A percentile compares a stretch with the other conserved stretches of the same genome.
Evolutionary conservation across 305 asterid species (phyloP).

Genomic region (Petunia hybrid): DNA sequence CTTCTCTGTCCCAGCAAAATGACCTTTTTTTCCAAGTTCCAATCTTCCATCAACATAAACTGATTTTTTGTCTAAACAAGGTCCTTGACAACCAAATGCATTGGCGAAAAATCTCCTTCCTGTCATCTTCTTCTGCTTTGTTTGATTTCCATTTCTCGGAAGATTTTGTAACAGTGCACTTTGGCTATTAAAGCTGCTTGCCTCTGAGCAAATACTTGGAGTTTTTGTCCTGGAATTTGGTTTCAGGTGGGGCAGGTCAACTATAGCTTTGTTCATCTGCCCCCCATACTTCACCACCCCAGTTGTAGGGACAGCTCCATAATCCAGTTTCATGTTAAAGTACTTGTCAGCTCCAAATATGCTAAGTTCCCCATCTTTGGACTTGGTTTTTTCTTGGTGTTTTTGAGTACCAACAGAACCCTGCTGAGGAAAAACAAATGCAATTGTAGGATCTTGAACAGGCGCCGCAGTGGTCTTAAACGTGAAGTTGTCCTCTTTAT

Average conservation of each 20-base stretch:
- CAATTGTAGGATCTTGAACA: conserved; percentile 49
- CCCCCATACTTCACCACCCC: conserved; percentile 26
- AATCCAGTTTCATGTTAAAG: conserved; percentile 72
- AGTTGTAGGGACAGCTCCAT: conserved; percentile 52
- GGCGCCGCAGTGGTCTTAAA: conserved; percentile 50
- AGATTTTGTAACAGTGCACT: conserved; percentile 42
- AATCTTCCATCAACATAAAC: conserved; percentile 37
- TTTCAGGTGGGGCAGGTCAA: conserved; percentile 20
- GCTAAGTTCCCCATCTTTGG: conserved; percentile 61
- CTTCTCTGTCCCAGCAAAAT: conserved; percentile 3
- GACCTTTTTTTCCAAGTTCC: background rate
- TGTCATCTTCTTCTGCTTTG: conserved; percentile 51
- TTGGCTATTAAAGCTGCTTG: conserved; percentile 65
- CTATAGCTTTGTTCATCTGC: conserved; percentile 23
- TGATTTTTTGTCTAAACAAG: conserved; percentile 63
- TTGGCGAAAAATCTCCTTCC: conserved; percentile 48
- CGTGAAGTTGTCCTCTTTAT: conserved; percentile 42
- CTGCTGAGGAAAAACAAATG: conserved; percentile 50
- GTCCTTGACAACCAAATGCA: conserved; percentile 60
- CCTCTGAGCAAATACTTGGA: conserved; percentile 59
- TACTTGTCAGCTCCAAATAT: conserved; percentile 82
- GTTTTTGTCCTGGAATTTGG: conserved; percentile 39
- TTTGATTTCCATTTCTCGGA: conserved; percentile 33
- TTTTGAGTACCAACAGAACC: conserved; percentile 31
- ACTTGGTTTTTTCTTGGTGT: conserved; percentile 37